Evolutionary conservation across 2,329 filamentous ascomycete species (phyloP).

Genomic region (Pseudocercospora fijiensis): DNA sequence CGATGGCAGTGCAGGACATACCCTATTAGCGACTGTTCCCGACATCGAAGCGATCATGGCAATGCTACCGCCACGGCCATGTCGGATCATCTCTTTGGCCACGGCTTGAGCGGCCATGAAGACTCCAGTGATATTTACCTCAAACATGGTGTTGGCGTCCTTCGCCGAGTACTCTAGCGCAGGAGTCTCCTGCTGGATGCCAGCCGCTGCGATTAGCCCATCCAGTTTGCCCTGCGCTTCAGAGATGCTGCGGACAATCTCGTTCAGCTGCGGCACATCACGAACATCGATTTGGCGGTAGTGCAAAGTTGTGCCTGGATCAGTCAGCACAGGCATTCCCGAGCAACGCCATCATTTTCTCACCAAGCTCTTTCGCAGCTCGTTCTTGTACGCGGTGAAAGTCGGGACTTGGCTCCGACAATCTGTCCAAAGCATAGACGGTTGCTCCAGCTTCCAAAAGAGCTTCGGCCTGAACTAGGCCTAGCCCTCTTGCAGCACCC

Average conservation of each 20-base stretch:
- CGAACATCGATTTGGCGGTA: conserved; percentile 82
- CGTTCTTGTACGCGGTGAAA: conserved; percentile 66
- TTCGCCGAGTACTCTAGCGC: conserved; percentile 73
- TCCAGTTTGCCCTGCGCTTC: conserved; percentile 70
- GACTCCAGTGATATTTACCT: conserved; percentile 56
- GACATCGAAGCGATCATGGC: conserved; percentile 64
- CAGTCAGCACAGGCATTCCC: background rate
- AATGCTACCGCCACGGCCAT: conserved; percentile 60
- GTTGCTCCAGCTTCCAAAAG: conserved; percentile 72
- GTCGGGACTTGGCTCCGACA: conserved; percentile 58
- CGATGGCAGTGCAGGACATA: conserved; percentile 36
- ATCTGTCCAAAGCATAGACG: conserved; percentile 66
- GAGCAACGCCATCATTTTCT: conserved; percentile 1
- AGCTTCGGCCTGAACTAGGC: conserved; percentile 71
- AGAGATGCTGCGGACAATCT: conserved; percentile 67
- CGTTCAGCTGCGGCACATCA: conserved; percentile 66
- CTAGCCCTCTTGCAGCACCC: conserved; percentile 64
- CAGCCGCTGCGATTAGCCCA: conserved; percentile 72
- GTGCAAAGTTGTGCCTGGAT: conserved; percentile 56
- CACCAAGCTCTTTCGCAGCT: conserved; percentile 62
- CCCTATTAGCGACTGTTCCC: conserved; percentile 61
- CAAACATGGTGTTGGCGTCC: conserved; percentile 63
- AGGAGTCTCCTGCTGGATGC: conserved; percentile 78
- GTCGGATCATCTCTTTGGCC: conserved; percentile 63
- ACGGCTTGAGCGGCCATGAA: conserved; percentile 65